A percentile compares a stretch with the other conserved stretches of the same genome.
Evolutionary conservation across 2,329 filamentous ascomycete species (phyloP).

Genomic region (Chaetomiaceae sp.): DNA sequence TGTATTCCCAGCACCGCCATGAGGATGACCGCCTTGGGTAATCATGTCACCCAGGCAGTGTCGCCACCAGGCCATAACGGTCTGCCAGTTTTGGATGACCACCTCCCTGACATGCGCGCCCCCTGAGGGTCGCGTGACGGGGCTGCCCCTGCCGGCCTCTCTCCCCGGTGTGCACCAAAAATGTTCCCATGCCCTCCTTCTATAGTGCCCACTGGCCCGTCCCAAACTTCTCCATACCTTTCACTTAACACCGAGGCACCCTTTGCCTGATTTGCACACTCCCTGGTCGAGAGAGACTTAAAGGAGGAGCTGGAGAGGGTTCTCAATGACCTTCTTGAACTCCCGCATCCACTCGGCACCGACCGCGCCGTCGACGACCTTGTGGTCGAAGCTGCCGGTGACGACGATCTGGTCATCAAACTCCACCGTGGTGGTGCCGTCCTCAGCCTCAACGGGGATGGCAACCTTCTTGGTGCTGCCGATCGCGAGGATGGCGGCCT

Average conservation of each 20-base stretch:
- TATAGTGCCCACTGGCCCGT: background rate
- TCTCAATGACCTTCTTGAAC: constrained; percentile 96
- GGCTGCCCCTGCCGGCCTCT: no score
- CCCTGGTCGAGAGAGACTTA: constrained; percentile 41
- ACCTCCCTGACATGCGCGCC: no score
- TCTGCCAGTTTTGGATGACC: background rate
- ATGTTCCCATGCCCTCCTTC: background rate
- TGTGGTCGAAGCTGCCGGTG: constrained; percentile 96
- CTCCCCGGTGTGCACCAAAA: background rate
- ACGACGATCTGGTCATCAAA: constrained; percentile 98
- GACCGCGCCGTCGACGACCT: constrained; percentile 93
- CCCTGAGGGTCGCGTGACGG: no score
- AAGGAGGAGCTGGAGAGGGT: constrained; percentile 89
- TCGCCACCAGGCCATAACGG: background rate
- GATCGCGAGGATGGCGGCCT: constrained; percentile 90
- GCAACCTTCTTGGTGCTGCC: constrained; percentile 96
- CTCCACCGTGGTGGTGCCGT: constrained; percentile 67
- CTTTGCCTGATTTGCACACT: background rate
- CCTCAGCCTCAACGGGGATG: constrained; percentile 77
- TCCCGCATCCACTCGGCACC: constrained; percentile 95
- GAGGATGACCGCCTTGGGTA: constrained; percentile 15
- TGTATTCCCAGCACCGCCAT: constrained; percentile 19
- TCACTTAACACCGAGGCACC: background rate
- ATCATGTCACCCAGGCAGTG: constrained; percentile 10
- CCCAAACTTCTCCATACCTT: background rate